Conservation (phyloP, 345 rosid genomes). For the Chamaenerion angustifolium region DNA sequence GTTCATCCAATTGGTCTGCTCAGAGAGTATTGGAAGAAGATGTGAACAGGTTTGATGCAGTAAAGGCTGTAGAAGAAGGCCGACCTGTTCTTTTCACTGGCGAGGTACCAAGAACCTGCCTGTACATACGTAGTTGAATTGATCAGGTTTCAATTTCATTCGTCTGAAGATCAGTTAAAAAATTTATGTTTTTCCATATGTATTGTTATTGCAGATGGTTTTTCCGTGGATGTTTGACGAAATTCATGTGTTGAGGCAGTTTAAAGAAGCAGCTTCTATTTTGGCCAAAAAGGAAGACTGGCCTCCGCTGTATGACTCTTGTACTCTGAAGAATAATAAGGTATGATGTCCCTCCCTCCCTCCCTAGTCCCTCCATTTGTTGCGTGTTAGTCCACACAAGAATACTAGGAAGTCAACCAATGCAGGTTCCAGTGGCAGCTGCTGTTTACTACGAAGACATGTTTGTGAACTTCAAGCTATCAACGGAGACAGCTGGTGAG, state of each 20-base stretch:
- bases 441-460: conserved; percentile 79
- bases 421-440: conserved; percentile 80
- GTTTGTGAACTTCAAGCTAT: conserved; percentile 77
- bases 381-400: too few relatives aligned
- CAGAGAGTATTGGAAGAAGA: conserved; percentile 28
- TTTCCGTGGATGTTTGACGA: conserved; percentile 82
- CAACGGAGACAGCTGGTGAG: conserved; percentile 62
- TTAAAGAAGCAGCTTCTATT: conserved; percentile 48
- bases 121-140: not conserved
- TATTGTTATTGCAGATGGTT: conserved; percentile 6
- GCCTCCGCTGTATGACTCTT: conserved; percentile 51
- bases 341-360: conserved; percentile 12
- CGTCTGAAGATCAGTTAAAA: not conserved
- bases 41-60: conserved; percentile 52
- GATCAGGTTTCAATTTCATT: not conserved
- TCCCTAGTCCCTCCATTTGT: not conserved
- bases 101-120: conserved; percentile 36
- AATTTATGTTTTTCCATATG: too few relatives aligned
- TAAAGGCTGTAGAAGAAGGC: conserved; percentile 48
- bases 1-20: conserved; percentile 76
- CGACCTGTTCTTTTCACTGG: conserved; percentile 70
- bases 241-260: conserved; percentile 53
- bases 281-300: conserved; percentile 77
- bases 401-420: too few relatives aligned
- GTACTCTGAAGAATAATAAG: conserved; percentile 41